These are phyloP conservation scores for Tolypocladium album DNA, from an alignment of 2,329 filamentous ascomycete species.

Conservation along the genomic window DNA sequence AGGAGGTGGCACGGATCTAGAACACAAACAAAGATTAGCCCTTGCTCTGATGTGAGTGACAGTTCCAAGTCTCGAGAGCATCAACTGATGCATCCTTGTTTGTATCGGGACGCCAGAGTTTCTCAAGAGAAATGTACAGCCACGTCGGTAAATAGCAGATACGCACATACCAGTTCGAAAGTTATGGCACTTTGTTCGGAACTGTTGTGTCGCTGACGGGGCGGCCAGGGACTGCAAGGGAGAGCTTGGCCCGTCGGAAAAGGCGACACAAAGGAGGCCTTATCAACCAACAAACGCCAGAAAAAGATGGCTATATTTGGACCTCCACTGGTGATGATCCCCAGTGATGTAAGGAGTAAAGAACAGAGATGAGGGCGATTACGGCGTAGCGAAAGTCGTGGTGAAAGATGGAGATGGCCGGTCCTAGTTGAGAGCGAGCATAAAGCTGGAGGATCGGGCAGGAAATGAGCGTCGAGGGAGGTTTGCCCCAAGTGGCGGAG, in stretches of 20 bases:
- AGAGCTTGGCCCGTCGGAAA: neutral
- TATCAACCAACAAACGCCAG: neutral
- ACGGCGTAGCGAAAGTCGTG: neutral
- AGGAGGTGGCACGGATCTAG: neutral
- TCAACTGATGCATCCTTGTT: too few relatives aligned
- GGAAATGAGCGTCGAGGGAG: neutral
- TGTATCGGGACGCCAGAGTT: too few relatives aligned
- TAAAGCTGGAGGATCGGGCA: neutral
- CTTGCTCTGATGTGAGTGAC: neutral
- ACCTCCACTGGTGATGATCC: neutral
- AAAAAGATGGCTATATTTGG: neutral
- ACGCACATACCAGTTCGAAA: neutral
- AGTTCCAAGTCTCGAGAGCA: neutral
- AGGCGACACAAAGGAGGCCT: neutral
- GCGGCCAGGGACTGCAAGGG: neutral
- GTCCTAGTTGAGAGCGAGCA: neutral
- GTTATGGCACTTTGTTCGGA: neutral
- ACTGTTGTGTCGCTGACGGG: neutral
- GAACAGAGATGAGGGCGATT: neutral
- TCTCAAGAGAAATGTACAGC: too few relatives aligned
- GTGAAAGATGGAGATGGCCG: too few relatives aligned
- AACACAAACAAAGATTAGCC: neutral
- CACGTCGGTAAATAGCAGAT: too few relatives aligned
- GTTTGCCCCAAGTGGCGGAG: neutral
- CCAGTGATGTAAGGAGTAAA: neutral